A percentile compares a stretch with the other conserved stretches of the same genome.
These are phyloP conservation scores for Boeremia lycopersici DNA, from an alignment of 2,329 filamentous ascomycete genomes.

Conservation along the genomic window DNA sequence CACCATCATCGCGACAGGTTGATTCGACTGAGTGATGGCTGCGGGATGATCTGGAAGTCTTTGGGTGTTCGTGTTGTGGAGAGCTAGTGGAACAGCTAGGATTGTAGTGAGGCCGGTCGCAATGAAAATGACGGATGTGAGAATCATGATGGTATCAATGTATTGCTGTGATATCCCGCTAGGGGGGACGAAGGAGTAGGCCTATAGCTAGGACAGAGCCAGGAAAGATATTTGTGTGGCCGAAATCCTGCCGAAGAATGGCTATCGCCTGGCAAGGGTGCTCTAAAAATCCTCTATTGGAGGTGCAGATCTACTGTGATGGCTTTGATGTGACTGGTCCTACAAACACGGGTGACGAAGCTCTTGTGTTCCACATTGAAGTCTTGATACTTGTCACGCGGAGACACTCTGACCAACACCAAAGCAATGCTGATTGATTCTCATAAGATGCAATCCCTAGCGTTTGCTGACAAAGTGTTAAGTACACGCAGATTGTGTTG, in stretches of 20 bases:
- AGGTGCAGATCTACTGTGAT: background rate
- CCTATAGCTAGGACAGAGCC: too few species aligned
- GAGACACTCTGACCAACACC: background rate
- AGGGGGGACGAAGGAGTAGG: background rate
- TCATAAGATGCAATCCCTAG: too few species aligned
- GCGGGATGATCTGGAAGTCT: constrained; percentile 13
- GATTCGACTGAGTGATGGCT: background rate
- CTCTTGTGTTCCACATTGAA: background rate
- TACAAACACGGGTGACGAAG: background rate
- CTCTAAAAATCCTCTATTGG: background rate
- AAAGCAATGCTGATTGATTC: too few species aligned
- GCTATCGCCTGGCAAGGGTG: background rate
- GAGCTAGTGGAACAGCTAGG: background rate
- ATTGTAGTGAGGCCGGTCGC: background rate
- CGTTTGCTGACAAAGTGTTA: too few species aligned
- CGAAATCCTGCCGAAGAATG: constrained; percentile 12
- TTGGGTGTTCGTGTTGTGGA: constrained; percentile 14
- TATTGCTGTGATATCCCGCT: background rate
- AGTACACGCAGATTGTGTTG: too few species aligned
- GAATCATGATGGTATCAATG: background rate
- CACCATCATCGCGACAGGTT: background rate
- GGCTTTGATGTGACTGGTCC: background rate
- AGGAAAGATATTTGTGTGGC: background rate
- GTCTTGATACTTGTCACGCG: background rate
- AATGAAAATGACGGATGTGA: background rate